Percentiles rank a stretch among this genome's conserved stretches.
phyloP scores from a whole-genome alignment of 345 rosid genomes.

The Cardamine chenopodiifolia region DNA sequence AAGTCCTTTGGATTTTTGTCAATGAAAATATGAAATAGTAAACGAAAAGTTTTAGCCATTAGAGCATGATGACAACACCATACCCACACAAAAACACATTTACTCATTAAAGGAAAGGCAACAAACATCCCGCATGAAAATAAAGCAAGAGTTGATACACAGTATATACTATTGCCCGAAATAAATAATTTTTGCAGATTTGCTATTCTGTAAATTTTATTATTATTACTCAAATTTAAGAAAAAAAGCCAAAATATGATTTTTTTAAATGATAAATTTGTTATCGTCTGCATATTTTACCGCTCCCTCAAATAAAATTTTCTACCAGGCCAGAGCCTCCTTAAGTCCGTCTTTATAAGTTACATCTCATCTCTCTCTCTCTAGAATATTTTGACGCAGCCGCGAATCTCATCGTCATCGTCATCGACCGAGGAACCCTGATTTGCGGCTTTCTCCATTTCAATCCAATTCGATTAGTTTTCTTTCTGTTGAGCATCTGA shows the following conservation, averaged over 20 bases:
- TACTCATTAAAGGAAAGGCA: conserved; percentile 13
- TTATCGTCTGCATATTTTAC: conserved; percentile 24
- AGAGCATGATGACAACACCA: conserved; percentile 35
- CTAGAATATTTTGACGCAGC: conserved; percentile 38
- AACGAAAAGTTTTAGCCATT: conserved; percentile 1
- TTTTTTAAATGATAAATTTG: not conserved
- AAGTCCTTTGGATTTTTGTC: not conserved
- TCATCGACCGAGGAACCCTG: conserved; percentile 28
- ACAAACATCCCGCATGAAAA: conserved; percentile 3
- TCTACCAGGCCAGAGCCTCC: conserved; percentile 17
- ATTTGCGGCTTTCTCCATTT: conserved; percentile 30
- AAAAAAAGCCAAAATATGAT: not conserved
- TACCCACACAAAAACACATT: conserved; percentile 18
- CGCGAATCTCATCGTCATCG: conserved; percentile 51
- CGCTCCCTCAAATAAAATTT: not conserved
- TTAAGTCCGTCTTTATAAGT: conserved; percentile 20
- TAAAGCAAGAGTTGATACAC: not conserved
- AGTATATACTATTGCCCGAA: not conserved
- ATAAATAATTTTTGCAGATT: not conserved
- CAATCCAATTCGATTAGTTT: conserved; percentile 28
- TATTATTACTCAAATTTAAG: not conserved
- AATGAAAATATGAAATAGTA: not conserved
- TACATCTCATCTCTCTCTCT: conserved; percentile 26
- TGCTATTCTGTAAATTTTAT: not conserved
- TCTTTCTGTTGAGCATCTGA: conserved; percentile 14